Conservation (phyloP, 2,329 filamentous ascomycete species). For the Helicocarpus griseus region DNA sequence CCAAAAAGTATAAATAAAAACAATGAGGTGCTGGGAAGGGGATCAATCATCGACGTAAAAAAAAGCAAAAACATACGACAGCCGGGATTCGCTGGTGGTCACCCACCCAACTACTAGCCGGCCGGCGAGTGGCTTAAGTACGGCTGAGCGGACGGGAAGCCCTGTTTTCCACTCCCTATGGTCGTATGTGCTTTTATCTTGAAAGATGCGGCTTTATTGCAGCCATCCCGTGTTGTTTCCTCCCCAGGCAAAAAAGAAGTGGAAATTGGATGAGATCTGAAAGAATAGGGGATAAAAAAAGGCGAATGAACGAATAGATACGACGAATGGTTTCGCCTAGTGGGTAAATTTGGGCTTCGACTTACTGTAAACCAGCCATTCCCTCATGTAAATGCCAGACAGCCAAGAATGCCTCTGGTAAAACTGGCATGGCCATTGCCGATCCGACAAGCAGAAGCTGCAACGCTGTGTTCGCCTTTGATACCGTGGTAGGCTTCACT, state of each 20-base stretch:
- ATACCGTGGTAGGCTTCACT: constrained; percentile 36
- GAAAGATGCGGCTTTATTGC: constrained; percentile 12
- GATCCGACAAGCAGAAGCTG: constrained; percentile 79
- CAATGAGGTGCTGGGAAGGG: too few species aligned
- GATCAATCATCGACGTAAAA: not conserved
- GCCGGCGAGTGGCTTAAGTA: constrained; percentile 40
- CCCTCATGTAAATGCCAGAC: constrained; percentile 54
- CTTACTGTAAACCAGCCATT: constrained; percentile 39
- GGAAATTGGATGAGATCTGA: too few species aligned
- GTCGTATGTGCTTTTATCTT: constrained; percentile 27
- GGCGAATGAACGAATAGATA: too few species aligned
- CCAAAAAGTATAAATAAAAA: not conserved
- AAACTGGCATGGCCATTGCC: constrained; percentile 69
- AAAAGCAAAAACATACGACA: constrained; percentile 32
- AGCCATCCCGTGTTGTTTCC: not conserved
- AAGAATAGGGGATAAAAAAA: constrained; percentile 2
- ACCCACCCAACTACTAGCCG: constrained; percentile 41
- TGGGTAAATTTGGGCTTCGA: constrained; percentile 4
- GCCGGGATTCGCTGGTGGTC: constrained; percentile 39
- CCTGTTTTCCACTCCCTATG: constrained; percentile 40
- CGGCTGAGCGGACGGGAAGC: constrained; percentile 41
- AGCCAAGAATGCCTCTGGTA: constrained; percentile 48
- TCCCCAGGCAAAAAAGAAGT: not conserved
- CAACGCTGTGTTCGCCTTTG: constrained; percentile 76
- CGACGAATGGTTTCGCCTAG: too few species aligned